phyloP scores from a whole-genome alignment of 257 asterid species.

The Capsicum pubescens region DNA sequence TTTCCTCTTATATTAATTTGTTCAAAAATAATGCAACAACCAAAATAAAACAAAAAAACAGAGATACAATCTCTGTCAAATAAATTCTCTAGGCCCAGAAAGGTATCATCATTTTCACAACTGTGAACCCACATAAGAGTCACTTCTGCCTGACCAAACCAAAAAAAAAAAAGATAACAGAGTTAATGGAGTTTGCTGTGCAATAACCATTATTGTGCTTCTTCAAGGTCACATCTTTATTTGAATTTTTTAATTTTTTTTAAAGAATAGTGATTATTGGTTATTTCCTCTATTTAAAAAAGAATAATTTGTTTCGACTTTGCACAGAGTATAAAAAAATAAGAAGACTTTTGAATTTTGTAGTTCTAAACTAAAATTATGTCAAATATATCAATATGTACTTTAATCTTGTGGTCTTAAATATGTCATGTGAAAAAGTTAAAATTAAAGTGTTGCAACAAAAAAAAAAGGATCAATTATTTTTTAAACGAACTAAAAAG shows the following conservation, averaged over 20 bases:
- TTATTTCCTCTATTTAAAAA: too few species aligned
- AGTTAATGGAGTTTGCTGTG: constrained; percentile 4
- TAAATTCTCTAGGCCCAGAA: not conserved
- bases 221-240: not conserved
- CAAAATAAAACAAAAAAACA: not conserved
- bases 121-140: not conserved
- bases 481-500: too few species aligned
- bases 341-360: too few species aligned
- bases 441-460: too few species aligned
- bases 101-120: not conserved
- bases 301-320: too few species aligned
- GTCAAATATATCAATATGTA: too few species aligned
- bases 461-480: too few species aligned
- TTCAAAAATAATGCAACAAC: not conserved
- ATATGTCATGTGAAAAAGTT: too few species aligned
- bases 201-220: constrained; percentile 25
- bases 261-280: too few species aligned
- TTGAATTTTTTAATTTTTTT: not conserved
- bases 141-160: constrained; percentile 4
- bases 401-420: too few species aligned
- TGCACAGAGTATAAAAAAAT: too few species aligned
- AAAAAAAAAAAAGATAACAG: not conserved
- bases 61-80: not conserved
- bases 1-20: not conserved
- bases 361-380: too few species aligned